These are phyloP conservation scores for Parmales sp. DNA, from an alignment of 108 stramenopile species.

Conservation along the genomic window DNA sequence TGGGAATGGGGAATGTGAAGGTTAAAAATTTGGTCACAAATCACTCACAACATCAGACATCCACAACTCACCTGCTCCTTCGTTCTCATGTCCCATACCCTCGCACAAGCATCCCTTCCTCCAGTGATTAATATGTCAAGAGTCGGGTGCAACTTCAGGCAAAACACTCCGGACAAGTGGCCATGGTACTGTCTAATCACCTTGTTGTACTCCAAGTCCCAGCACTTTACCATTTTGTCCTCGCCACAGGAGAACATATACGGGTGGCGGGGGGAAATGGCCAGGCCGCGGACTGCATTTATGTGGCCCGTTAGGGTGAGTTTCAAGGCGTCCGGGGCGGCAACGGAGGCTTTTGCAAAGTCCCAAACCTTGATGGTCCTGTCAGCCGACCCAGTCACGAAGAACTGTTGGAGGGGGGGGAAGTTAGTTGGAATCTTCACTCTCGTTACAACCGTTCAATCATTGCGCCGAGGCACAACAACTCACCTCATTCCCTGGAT, in stretches of 20 bases:
- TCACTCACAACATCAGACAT: no score
- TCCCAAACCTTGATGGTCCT: conserved; percentile 97
- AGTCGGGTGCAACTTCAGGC: conserved; percentile 86
- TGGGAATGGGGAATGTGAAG: no score
- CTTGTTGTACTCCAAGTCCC: conserved; percentile 99
- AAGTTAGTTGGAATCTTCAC: no score
- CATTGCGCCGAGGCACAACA: no score
- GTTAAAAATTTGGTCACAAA: no score
- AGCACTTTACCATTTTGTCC: conserved; percentile 97
- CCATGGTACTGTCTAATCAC: conserved; percentile 99
- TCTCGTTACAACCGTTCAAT: no score
- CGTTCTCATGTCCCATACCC: conserved; percentile 99
- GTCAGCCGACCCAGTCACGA: conserved; percentile 93
- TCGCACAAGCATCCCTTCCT: conserved; percentile 88
- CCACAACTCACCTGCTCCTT: no score
- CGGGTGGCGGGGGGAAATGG: conserved; percentile 83
- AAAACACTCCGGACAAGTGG: conserved; percentile 89
- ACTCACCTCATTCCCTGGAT: conserved; percentile 91
- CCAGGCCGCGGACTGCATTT: conserved; percentile 85
- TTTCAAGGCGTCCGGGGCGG: conserved; percentile 75
- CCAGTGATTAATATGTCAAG: conserved; percentile 97
- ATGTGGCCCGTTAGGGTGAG: conserved; percentile 97
- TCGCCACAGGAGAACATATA: conserved; percentile 95
- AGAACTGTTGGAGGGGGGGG: no score
- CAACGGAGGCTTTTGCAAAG: conserved; percentile 87